Evolutionary conservation across 148 eudicot genomes (phyloP).

Genomic region (Euryodendron excelsum): DNA sequence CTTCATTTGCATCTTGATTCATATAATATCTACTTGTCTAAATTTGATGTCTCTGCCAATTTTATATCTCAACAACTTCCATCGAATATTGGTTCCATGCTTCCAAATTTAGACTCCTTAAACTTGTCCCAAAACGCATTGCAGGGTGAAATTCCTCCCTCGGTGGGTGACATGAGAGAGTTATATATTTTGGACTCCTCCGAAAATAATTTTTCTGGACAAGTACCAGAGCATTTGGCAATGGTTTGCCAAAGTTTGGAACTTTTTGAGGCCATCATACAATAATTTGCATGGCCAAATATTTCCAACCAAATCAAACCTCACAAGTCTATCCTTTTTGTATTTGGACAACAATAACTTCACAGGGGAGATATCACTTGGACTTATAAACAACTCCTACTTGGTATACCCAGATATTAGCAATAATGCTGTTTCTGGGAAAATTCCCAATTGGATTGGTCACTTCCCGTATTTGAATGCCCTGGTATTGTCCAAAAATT

Average conservation of each 20-base stretch:
- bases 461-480: background rate
- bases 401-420: background rate
- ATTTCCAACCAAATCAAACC: background rate
- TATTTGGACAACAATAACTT: background rate
- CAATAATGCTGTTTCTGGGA: background rate
- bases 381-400: background rate
- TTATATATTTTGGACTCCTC: background rate
- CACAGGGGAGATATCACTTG: background rate
- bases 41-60: no score
- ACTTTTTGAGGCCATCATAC: background rate
- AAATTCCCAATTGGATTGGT: background rate
- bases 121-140: conserved; percentile 10
- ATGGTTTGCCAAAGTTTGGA: background rate
- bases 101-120: conserved; percentile 6
- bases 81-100: background rate
- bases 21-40: no score
- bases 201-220: background rate
- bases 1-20: no score
- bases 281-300: conserved; percentile 3
- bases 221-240: background rate
- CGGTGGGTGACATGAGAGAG: conserved; percentile 4
- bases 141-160: conserved; percentile 14
- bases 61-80: background rate
- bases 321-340: background rate
- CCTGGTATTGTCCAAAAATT: background rate